Percentiles rank a stretch among this genome's conserved stretches.
Conservation (phyloP, 768 basidiomycete genomes). For the Naganishia vaughanmartiniae region DNA sequence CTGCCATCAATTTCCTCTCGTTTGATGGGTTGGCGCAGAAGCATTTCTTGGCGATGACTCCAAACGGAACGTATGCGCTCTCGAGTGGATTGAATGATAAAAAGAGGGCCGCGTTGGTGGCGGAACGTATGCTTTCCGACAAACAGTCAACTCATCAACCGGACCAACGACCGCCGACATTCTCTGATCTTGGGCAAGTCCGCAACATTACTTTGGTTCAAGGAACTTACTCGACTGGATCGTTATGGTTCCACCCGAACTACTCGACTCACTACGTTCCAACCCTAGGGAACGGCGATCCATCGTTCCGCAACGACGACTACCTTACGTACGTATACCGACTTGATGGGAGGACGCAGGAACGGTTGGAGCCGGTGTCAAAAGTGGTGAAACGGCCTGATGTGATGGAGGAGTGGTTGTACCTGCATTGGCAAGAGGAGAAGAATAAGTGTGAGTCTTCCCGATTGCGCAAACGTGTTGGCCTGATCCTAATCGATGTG, state of each 20-base stretch:
- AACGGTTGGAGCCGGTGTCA: conserved; percentile 32
- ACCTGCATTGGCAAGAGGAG: conserved; percentile 37
- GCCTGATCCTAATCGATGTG: neutral
- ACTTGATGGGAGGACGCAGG: conserved; percentile 27
- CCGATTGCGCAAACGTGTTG: neutral
- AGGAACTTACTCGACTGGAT: neutral
- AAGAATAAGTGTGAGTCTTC: conserved; percentile 27
- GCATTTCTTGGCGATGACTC: conserved; percentile 9
- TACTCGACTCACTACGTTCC: conserved; percentile 29
- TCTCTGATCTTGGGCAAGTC: neutral
- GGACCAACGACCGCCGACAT: neutral
- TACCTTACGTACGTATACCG: conserved; percentile 23
- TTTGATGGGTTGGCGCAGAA: conserved; percentile 30
- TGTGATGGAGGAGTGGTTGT: conserved; percentile 34
- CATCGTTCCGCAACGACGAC: conserved; percentile 17
- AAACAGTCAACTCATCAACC: neutral
- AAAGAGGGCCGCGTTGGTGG: neutral
- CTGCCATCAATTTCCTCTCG: conserved; percentile 30
- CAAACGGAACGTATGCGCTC: conserved; percentile 2
- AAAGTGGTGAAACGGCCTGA: conserved; percentile 19
- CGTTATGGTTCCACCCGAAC: neutral
- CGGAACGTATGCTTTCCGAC: neutral
- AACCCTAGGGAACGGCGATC: conserved; percentile 25
- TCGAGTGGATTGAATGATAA: neutral
- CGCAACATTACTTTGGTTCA: neutral